phyloP scores from a whole-genome alignment of 345 rosid genomes.

The Mercurialis annua region DNA sequence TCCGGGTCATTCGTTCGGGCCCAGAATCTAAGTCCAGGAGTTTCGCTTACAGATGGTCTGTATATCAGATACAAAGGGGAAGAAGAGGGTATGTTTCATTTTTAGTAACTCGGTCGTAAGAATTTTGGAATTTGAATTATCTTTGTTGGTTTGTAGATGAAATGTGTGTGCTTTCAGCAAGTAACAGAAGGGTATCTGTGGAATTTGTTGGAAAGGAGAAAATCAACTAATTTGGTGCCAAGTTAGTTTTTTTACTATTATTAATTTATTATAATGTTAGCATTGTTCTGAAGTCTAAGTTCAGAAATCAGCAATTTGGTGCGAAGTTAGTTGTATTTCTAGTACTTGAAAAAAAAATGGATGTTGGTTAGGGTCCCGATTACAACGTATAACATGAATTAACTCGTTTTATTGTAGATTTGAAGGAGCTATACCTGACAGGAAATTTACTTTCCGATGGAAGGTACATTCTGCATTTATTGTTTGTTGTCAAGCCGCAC shows the following conservation, averaged over 20 bases:
- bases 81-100: slow-evolving; percentile 55
- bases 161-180: slow-evolving; percentile 89
- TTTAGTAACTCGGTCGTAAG: background rate
- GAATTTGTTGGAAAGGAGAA: slow-evolving; percentile 76
- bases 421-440: slow-evolving; percentile 78
- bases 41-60: slow-evolving; percentile 67
- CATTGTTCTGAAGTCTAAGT: too few species aligned
- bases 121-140: too few species aligned
- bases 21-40: slow-evolving; percentile 59
- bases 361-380: too few species aligned
- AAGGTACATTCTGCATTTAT: slow-evolving; percentile 41
- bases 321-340: slow-evolving; percentile 58
- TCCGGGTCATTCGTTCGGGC: slow-evolving; percentile 76
- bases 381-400: background rate
- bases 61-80: slow-evolving; percentile 58
- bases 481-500: background rate
- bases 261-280: too few species aligned
- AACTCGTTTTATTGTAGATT: slow-evolving; percentile 40
- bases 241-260: too few species aligned
- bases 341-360: background rate
- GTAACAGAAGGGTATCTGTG: slow-evolving; percentile 67
- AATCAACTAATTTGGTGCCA: slow-evolving; percentile 65
- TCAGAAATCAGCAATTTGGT: slow-evolving; percentile 40
- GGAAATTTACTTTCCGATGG: slow-evolving; percentile 91
- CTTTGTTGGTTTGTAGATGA: slow-evolving; percentile 50